Percentiles rank a stretch among this genome's conserved stretches.
phyloP scores from a whole-genome alignment of 148 eudicot genomes.

The Chenopodium berlandieri region DNA sequence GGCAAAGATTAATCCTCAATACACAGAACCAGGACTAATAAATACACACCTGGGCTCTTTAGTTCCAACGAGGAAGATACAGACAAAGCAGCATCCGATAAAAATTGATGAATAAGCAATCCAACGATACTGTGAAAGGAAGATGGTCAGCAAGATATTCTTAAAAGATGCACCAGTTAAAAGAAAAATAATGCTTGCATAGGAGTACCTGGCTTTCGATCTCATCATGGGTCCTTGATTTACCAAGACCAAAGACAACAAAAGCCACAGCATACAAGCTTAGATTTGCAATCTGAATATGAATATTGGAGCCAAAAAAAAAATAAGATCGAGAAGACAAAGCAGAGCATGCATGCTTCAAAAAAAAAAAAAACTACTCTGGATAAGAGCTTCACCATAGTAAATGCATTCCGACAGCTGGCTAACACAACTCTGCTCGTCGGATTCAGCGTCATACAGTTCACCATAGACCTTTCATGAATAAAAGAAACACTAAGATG shows the following conservation, averaged over 20 bases:
- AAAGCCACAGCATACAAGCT: slow-evolving; percentile 83
- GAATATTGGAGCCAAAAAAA: slow-evolving; percentile 13
- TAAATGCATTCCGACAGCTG: slow-evolving; percentile 96
- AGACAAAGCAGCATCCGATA: slow-evolving; percentile 85
- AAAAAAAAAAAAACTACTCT: neutral
- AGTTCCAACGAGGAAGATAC: slow-evolving; percentile 72
- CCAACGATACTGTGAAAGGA: slow-evolving; percentile 78
- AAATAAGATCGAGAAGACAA: neutral
- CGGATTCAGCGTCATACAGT: slow-evolving; percentile 84
- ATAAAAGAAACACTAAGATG: neutral
- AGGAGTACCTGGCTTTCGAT: slow-evolving; percentile 71
- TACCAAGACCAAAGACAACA: slow-evolving; percentile 50
- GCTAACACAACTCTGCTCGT: slow-evolving; percentile 85
- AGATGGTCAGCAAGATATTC: slow-evolving; percentile 21
- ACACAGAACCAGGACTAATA: neutral
- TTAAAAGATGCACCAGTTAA: neutral
- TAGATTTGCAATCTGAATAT: slow-evolving; percentile 76
- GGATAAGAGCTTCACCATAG: slow-evolving; percentile 57
- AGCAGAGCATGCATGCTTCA: neutral
- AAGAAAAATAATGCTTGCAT: neutral
- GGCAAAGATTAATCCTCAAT: neutral
- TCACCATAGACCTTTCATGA: slow-evolving; percentile 89
- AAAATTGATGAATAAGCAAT: slow-evolving; percentile 76
- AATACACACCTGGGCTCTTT: slow-evolving; percentile 77
- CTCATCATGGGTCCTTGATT: slow-evolving; percentile 45